Evolutionary conservation across 768 basidiomycete genomes (phyloP).

Genomic region (Mycena chlorophos): DNA sequence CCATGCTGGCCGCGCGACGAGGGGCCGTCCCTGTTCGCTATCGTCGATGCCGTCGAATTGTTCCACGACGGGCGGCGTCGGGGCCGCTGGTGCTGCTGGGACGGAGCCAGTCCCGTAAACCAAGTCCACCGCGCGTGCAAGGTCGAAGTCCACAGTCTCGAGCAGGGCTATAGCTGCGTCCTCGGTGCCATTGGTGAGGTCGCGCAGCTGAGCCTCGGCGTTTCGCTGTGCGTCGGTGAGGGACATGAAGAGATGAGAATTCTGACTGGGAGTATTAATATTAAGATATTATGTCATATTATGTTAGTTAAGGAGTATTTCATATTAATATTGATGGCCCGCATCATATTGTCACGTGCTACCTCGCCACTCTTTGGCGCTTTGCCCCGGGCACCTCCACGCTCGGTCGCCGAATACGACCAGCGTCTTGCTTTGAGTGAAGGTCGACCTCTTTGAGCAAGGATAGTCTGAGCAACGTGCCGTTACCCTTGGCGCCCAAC

Average conservation of each 20-base stretch:
- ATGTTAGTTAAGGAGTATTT: too few species aligned
- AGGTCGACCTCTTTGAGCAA: too few species aligned
- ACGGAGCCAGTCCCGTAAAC: slow-evolving; percentile 41
- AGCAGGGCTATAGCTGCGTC: slow-evolving; percentile 62
- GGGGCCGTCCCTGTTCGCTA: slow-evolving; percentile 22
- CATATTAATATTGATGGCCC: too few species aligned
- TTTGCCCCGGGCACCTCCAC: too few species aligned
- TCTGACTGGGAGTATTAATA: too few species aligned
- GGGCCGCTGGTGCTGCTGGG: slow-evolving; percentile 10
- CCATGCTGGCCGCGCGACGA: slow-evolving; percentile 33
- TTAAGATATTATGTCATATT: too few species aligned
- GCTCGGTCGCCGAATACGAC: too few species aligned
- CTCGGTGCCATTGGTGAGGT: slow-evolving; percentile 61
- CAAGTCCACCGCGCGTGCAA: slow-evolving; percentile 63
- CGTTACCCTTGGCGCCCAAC: too few species aligned
- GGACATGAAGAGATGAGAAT: neutral
- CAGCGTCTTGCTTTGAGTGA: too few species aligned
- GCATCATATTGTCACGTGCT: too few species aligned
- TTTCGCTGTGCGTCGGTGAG: slow-evolving; percentile 16
- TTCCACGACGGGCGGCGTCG: slow-evolving; percentile 3
- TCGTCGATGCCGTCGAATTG: slow-evolving; percentile 15
- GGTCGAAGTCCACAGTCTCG: slow-evolving; percentile 67
- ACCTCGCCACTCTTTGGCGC: too few species aligned
- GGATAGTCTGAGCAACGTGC: too few species aligned
- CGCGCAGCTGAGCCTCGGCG: slow-evolving; percentile 32